Conservation (phyloP, 305 asterid species). For the Fraxinus latifolia region DNA sequence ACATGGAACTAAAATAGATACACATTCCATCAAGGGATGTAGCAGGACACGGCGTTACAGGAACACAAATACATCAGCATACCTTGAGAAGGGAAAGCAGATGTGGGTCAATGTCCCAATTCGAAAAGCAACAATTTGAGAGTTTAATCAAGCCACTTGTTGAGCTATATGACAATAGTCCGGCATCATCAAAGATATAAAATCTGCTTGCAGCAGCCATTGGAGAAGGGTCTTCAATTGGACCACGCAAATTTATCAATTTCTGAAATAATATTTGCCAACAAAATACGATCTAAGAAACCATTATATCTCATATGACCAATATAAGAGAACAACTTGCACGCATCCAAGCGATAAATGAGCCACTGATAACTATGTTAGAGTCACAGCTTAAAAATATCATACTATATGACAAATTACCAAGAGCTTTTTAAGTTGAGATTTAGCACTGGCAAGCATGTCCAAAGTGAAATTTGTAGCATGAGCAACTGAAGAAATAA, state of each 20-base stretch:
- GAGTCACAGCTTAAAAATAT: constrained; percentile 1
- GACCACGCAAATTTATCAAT: constrained; percentile 50
- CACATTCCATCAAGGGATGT: not conserved
- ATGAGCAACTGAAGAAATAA: constrained; percentile 46
- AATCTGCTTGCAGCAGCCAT: constrained; percentile 60
- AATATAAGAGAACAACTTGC: constrained; percentile 17
- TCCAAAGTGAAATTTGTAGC: constrained; percentile 49
- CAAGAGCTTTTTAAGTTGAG: constrained; percentile 72
- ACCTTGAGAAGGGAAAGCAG: constrained; percentile 89
- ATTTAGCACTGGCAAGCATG: constrained; percentile 64
- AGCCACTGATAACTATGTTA: not conserved
- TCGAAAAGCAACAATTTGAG: constrained; percentile 68
- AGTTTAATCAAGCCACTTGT: constrained; percentile 66
- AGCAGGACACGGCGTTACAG: not conserved
- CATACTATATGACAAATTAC: constrained; percentile 33
- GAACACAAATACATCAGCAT: constrained; percentile 22
- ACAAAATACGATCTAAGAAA: constrained; percentile 18
- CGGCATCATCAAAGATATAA: constrained; percentile 62
- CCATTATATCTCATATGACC: constrained; percentile 17
- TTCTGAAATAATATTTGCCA: constrained; percentile 52
- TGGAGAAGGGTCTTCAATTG: constrained; percentile 86
- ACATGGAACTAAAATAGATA: not conserved
- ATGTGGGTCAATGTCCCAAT: constrained; percentile 63
- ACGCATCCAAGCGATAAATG: not conserved
- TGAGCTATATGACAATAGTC: constrained; percentile 58